Conservation (phyloP, 1,284 basidiomycete species). For the Rugiboletus extremiorientalis region DNA sequence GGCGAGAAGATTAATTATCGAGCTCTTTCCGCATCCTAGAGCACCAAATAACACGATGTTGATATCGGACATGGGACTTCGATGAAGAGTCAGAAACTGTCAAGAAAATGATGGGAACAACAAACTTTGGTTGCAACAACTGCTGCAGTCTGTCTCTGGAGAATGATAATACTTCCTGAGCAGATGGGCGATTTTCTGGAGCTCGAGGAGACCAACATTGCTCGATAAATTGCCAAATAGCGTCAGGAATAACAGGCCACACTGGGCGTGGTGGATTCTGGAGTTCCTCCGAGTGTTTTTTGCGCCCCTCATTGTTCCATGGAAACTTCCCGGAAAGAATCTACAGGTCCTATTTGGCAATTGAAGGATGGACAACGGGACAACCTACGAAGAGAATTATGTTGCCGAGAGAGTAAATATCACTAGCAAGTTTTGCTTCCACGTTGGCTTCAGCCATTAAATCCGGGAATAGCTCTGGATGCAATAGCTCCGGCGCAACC, state of each 20-base stretch:
- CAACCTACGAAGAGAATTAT: conserved; percentile 10
- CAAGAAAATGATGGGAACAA: background rate
- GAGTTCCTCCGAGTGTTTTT: background rate
- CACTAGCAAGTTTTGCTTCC: background rate
- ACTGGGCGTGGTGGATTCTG: conserved; percentile 3
- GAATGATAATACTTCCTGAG: background rate
- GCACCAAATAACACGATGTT: conserved; percentile 14
- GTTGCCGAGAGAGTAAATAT: conserved; percentile 13
- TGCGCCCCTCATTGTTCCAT: background rate
- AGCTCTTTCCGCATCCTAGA: conserved; percentile 16
- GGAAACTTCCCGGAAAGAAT: background rate
- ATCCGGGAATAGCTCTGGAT: background rate
- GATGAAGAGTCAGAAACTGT: background rate
- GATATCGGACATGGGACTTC: background rate
- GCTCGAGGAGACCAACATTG: conserved; percentile 7
- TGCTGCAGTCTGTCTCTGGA: background rate
- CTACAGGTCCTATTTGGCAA: background rate
- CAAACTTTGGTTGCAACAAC: background rate
- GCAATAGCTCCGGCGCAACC: conserved; percentile 4
- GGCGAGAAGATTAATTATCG: conserved; percentile 15
- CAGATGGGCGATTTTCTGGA: background rate
- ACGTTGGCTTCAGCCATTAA: background rate
- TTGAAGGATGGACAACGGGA: background rate
- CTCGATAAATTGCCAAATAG: conserved; percentile 5
- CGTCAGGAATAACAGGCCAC: background rate